These are phyloP conservation scores for Phoma sp. DNA, from an alignment of 2,329 filamentous ascomycete genomes.

Conservation along the genomic window DNA sequence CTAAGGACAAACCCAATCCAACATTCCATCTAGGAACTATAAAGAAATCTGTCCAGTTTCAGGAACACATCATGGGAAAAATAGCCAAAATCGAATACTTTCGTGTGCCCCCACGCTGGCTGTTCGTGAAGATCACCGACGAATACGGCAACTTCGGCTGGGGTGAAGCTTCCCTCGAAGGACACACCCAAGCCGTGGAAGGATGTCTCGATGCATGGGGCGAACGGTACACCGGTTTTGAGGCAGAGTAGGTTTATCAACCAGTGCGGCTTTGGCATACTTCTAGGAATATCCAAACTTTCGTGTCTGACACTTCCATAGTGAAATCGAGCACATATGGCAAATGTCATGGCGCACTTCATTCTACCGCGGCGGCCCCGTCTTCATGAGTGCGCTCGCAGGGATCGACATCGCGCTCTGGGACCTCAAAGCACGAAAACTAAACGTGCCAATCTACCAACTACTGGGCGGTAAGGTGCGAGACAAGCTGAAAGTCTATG, in stretches of 20 bases:
- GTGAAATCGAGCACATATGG: slow-evolving; percentile 83
- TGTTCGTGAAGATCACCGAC: slow-evolving; percentile 79
- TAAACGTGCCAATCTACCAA: slow-evolving; percentile 73
- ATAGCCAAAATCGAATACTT: slow-evolving; percentile 75
- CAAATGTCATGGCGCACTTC: slow-evolving; percentile 71
- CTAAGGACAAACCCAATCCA: not conserved
- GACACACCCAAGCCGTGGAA: slow-evolving; percentile 75
- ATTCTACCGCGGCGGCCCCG: slow-evolving; percentile 79
- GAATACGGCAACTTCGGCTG: slow-evolving; percentile 69
- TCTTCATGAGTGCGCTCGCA: slow-evolving; percentile 79
- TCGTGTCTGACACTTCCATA: slow-evolving; percentile 38
- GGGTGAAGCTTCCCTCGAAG: slow-evolving; percentile 78
- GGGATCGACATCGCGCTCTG: slow-evolving; percentile 82
- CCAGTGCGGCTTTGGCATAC: not conserved
- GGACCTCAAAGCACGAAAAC: slow-evolving; percentile 73
- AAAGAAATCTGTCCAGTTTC: not conserved
- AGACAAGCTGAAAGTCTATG: slow-evolving; percentile 73
- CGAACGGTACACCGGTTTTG: slow-evolving; percentile 67
- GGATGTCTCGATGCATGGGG: slow-evolving; percentile 73
- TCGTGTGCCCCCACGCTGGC: slow-evolving; percentile 75
- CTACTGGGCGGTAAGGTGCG: slow-evolving; percentile 77
- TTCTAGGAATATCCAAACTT: not conserved
- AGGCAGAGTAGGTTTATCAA: slow-evolving; percentile 67
- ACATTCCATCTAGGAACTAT: not conserved
- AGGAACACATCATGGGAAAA: slow-evolving; percentile 60